Evolutionary conservation across 192 early-diverging fungal species (phyloP).

Genomic region (Backusella morwellensis): DNA sequence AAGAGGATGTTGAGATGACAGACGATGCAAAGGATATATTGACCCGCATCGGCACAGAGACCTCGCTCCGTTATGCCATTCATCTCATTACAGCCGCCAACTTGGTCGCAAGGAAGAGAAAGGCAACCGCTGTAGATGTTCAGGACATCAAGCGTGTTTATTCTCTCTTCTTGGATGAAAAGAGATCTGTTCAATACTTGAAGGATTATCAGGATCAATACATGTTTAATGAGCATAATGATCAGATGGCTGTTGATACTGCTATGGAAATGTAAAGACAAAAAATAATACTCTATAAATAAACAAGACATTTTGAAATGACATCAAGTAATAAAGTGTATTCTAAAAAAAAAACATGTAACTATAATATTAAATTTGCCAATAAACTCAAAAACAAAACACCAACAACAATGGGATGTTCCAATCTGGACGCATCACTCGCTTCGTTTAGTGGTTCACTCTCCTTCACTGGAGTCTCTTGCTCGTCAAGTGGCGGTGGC

Average conservation of each 20-base stretch:
- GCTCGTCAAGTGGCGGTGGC: not conserved
- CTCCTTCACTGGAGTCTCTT: not conserved
- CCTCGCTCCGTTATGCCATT: slow-evolving; percentile 92
- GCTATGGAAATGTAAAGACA: slow-evolving; percentile 41
- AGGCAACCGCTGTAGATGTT: slow-evolving; percentile 88
- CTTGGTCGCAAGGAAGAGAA: slow-evolving; percentile 88
- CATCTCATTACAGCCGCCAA: slow-evolving; percentile 96
- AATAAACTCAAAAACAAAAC: not conserved
- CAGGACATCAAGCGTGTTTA: slow-evolving; percentile 94
- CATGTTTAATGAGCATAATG: slow-evolving; percentile 76
- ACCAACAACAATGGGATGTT: not conserved
- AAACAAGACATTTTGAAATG: not conserved
- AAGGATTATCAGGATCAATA: slow-evolving; percentile 94
- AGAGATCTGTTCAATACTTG: slow-evolving; percentile 92
- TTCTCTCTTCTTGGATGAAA: slow-evolving; percentile 93
- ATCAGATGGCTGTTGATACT: slow-evolving; percentile 26
- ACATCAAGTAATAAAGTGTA: not conserved
- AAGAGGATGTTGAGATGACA: slow-evolving; percentile 92
- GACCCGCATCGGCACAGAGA: slow-evolving; percentile 89
- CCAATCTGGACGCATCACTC: not conserved
- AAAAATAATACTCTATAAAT: not conserved
- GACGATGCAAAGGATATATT: slow-evolving; percentile 83
- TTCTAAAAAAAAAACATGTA: too few species aligned
- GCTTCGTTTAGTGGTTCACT: not conserved
- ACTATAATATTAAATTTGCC: not conserved